Percentiles rank a stretch among this genome's conserved stretches.
phyloP scores from a whole-genome alignment of 1,284 basidiomycete species.

The Spongiforma sp. region DNA sequence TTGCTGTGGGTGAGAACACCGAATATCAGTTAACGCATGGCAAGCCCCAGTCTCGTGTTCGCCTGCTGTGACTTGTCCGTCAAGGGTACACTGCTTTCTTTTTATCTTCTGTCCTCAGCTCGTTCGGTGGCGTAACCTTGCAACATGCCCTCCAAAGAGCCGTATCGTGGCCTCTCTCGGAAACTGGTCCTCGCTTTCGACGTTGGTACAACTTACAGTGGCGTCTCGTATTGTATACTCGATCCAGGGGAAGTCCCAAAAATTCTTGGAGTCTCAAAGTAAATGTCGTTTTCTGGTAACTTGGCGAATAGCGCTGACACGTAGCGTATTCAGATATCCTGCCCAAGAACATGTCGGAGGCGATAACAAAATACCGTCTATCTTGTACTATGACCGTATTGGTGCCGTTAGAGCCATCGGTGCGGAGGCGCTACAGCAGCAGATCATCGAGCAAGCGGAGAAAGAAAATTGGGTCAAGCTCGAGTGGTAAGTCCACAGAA shows the following conservation, averaged over 20 bases:
- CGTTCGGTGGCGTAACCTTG: neutral
- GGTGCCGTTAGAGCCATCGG: neutral
- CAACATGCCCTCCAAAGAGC: constrained; percentile 24
- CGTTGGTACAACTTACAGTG: constrained; percentile 56
- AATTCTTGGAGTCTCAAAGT: constrained; percentile 50
- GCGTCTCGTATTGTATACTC: constrained; percentile 49
- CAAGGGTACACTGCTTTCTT: too few relatives aligned
- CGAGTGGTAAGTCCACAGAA: neutral
- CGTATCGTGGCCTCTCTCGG: constrained; percentile 39
- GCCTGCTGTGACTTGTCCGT: too few relatives aligned
- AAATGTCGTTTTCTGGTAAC: neutral
- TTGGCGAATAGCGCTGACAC: neutral
- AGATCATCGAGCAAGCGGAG: neutral
- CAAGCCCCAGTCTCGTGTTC: too few relatives aligned
- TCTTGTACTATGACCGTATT: neutral
- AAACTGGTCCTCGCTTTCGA: constrained; percentile 55
- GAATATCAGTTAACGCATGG: too few relatives aligned
- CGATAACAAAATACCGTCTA: neutral
- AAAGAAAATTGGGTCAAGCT: neutral
- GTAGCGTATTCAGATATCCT: neutral
- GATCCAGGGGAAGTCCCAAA: constrained; percentile 52
- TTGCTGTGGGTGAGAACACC: too few relatives aligned
- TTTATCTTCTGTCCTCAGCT: neutral
- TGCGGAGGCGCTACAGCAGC: neutral
- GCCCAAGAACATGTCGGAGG: constrained; percentile 1